Evolutionary conservation across 2,329 filamentous ascomycete genomes (phyloP), one percentile per base, ranked within the genome.

Genomic region (Aphanoascus verrucosus): DNA sequence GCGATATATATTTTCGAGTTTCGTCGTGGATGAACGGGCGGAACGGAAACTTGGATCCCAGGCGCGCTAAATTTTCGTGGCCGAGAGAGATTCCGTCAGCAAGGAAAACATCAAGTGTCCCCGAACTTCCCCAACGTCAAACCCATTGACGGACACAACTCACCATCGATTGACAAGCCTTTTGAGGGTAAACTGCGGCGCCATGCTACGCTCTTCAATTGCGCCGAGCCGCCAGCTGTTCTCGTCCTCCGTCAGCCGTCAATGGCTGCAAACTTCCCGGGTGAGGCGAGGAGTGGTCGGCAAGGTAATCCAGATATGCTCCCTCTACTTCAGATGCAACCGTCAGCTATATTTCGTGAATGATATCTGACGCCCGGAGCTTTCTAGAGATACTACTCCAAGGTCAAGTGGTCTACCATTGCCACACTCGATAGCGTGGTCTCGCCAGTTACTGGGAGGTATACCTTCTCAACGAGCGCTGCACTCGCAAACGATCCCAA

Each of bases 161-260:
- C 19, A 52, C 31, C 40, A 35, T 17, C 31, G 9, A 53, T 35
- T 47, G 23, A 53, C 45, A 42, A 48, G 43, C 45, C 51, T 53
- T 32, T 53, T 23, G 51, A 23, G 12, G 51, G 45, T 44, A 53
- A 42, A 50, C 20, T 49, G 50, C 69, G 69, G 74, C 73, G 73
- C 64, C 62, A 79, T 79, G 77, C 74, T 79, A 74, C 76, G 76
- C 69, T 73, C 72, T 63, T 76, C 75, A 64, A 69, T 78, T 68
- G 64, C 67, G 59, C 68, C 74, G 60, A 67, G 73, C 65, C 75
- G 71, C 60, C 67, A 67, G 61, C 59, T 71, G 59, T 64, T 71
- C 64, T 64, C 67, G 55, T 65, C 65, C 58, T 62, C 68, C 54
- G 62, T 64, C 65, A 68, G 65, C 58, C 65, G 67, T 58, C 73